Evolutionary conservation across 768 basidiomycete genomes (phyloP), one percentile per base, ranked within the genome.

Genomic region (Epithele typhae): DNA sequence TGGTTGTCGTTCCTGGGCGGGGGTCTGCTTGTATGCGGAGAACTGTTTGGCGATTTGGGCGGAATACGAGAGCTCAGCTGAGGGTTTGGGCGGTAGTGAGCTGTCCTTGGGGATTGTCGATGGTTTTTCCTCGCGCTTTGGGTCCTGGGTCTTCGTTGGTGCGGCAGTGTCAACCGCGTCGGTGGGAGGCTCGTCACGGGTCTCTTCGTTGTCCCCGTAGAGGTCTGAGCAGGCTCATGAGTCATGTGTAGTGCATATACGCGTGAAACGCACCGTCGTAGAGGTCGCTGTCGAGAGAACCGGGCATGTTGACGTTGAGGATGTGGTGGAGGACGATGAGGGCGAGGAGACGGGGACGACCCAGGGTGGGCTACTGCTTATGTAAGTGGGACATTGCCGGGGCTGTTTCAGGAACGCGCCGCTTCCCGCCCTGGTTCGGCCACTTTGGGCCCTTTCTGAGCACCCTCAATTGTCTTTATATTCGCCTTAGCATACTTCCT

Each of bases 201-300:
- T 49, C 14, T 70, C 60, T 49, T 86, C 84, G 46, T 76, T 75
- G 25, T 69, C 71, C 30, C 74, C 75, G 60, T 89, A 90, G 33
- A 89, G 77, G 61, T 88, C 55, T 46, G 24, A 8, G 2, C 18
- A 40, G 12, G 58, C 24, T 36, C 21, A 8, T 36, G 8, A 36
- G n/a, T 21, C 25, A 21, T n/a, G 12, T 37, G 34, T 25, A 49
- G 8, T 37, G 21, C 33, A n/a, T 43, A 1, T n/a, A 37, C n/a
- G 18, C n/a, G 15, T 5, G 5, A 30, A 10, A 59, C 80, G 46
- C 62, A 88, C 91, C 91, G 60, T 89, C 88, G 60, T 93, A 93
- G 42, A 92, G 79, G 66, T 92, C 91, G 68, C 86, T 85, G 66
- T 92, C 87, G 64, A 88, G 82, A 32, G 56, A 47, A 37, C 40